Evolutionary conservation across 75 land plant genomes (phyloP).

Genomic region (Pseudotsuga menziesii): DNA sequence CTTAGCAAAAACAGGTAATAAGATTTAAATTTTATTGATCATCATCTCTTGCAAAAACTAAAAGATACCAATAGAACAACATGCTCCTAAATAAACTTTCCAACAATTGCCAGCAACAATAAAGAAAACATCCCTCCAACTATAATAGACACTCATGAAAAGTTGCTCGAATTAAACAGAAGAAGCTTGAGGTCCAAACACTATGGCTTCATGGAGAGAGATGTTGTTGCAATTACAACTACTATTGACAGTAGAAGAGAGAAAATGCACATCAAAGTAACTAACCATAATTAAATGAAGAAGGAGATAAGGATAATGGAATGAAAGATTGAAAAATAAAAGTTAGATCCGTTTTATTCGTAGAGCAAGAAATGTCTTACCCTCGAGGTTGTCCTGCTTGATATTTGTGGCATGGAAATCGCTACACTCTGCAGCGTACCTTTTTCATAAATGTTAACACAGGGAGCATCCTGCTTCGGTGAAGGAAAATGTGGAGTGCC

Average conservation of each 20-base stretch:
- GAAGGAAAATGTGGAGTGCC: conserved; percentile 84
- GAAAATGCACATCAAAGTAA: not conserved
- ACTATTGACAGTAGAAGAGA: not conserved
- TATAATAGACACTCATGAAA: not conserved
- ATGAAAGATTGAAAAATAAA: not conserved
- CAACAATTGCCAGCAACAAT: too few species aligned
- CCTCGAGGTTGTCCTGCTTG: conserved; percentile 17
- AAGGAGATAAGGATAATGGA: not conserved
- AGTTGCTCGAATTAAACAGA: not conserved
- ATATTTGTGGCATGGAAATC: conserved; percentile 38
- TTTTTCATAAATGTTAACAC: conserved; percentile 22
- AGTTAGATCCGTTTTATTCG: too few species aligned
- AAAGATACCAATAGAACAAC: not conserved
- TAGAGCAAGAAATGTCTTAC: not conserved
- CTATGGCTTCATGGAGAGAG: not conserved
- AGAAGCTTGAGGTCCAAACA: not conserved
- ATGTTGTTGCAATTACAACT: not conserved
- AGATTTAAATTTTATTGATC: not conserved
- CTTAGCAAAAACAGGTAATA: not conserved
- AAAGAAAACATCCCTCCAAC: not conserved
- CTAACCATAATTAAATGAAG: not conserved
- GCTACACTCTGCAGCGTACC: conserved; percentile 45
- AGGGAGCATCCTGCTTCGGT: conserved; percentile 59
- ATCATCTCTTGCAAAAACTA: not conserved
- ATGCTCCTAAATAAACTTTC: not conserved